A percentile compares a stretch with the other conserved stretches of the same genome.
phyloP scores from a whole-genome alignment of 2,329 filamentous ascomycete species.

The Pyrenochaeta sp. region DNA sequence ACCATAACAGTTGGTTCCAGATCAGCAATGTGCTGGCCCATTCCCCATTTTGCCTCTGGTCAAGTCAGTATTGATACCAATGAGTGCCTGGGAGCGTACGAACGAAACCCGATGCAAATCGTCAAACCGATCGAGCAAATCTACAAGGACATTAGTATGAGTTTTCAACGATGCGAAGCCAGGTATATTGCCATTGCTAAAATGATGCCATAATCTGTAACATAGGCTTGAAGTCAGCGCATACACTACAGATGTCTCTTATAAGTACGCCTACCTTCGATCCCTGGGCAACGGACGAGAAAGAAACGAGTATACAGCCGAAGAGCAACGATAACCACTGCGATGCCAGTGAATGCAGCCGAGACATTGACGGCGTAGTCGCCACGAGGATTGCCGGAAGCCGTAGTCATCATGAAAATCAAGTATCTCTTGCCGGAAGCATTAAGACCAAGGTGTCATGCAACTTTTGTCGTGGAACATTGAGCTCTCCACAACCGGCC shows the following conservation, averaged over 20 bases:
- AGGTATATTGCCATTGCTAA: conserved; percentile 32
- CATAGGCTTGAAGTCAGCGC: too few relatives aligned
- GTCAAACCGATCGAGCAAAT: conserved; percentile 39
- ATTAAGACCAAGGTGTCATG: too few relatives aligned
- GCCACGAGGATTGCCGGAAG: conserved; percentile 28
- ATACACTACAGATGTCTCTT: too few relatives aligned
- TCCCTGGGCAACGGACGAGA: conserved; percentile 34
- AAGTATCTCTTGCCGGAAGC: too few relatives aligned
- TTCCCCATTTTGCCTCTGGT: conserved; percentile 40
- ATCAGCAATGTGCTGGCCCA: conserved; percentile 34
- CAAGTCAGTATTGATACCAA: conserved; percentile 12
- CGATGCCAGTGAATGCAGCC: conserved; percentile 37
- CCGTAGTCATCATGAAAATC: too few relatives aligned
- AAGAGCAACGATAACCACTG: conserved; percentile 29
- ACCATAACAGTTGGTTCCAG: conserved; percentile 21
- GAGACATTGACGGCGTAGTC: conserved; percentile 31
- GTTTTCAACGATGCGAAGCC: neutral
- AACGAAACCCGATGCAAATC: conserved; percentile 39
- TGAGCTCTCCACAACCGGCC: too few relatives aligned
- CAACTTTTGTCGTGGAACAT: too few relatives aligned
- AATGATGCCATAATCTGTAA: conserved; percentile 32
- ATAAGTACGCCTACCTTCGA: conserved; percentile 16
- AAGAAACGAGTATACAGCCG: conserved; percentile 43
- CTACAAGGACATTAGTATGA: conserved; percentile 17
- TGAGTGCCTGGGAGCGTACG: conserved; percentile 3